Base-by-base conservation (phyloP, 1,139 yeast species). In the Kodamaea arcana region DNA sequence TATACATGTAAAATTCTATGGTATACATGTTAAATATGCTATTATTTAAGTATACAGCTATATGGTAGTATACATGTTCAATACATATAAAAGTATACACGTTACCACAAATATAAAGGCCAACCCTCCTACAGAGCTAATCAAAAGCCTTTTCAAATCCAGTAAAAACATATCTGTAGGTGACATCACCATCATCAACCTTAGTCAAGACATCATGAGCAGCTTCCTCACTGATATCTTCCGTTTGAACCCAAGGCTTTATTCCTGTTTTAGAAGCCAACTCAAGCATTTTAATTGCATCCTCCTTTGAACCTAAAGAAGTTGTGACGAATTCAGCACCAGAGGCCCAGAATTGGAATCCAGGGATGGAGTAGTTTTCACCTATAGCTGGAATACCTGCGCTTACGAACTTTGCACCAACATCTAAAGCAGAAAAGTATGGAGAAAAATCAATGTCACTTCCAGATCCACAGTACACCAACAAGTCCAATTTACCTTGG, bases 361-460 rank as follows among this genome's bases (percentile, higher is more conserved):
- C 64, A 30, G 56, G 42, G 25, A 58, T 54, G 13, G 40, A 45
- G 35, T 58, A 48, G 24, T 42, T 45, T 26, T 64, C 67, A 4
- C 37, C 42, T 4, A 37, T 40, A 18, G 66, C 61, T 31, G 78
- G 78, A 39, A 75, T 61, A 33, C 83, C 81, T 34, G 75, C 82
- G 24, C 78, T 65, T 33, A 77, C 62, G 48, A 78, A 70, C 35
- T 63, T 62, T 34, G 73, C 72, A 50, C 72, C 72, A 14, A 69
- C 62, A 35, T 51, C 61, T 45, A 72, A 49, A 12, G 60, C 54
- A 3, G 50, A 39, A 34, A 71, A 47, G 48, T 61, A 61, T 16
- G 51, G 44, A 29, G 54, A 50, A 35, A 71, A 45, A 23, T 54
- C 52, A 33, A 62, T 51, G 25, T 62, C 59, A 30, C 69, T 58